phyloP scores from a whole-genome alignment of 805 yeast species.

The Candida loeiensis region DNA sequence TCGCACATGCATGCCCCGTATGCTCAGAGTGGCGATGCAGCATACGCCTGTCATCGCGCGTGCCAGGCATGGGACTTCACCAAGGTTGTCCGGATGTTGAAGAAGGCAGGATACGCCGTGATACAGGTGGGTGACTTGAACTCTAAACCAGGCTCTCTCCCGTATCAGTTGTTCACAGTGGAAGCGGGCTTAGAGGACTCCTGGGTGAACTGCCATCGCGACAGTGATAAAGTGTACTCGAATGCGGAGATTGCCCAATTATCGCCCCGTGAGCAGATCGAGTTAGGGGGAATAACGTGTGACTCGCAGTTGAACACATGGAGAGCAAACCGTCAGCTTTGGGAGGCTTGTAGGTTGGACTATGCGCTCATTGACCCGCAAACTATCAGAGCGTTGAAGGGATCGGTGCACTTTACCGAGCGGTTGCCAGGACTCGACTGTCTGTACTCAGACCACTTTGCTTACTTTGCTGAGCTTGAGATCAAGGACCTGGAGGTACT shows the following conservation, averaged over 20 bases:
- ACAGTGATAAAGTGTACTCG: constrained; percentile 29
- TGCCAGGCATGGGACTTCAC: constrained; percentile 97
- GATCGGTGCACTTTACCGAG: constrained; percentile 74
- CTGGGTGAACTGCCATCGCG: constrained; percentile 68
- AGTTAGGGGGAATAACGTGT: constrained; percentile 80
- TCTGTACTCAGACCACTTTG: constrained; percentile 92
- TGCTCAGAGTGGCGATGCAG: constrained; percentile 75
- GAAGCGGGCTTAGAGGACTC: constrained; percentile 74
- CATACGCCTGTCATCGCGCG: constrained; percentile 85
- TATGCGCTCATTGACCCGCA: constrained; percentile 74
- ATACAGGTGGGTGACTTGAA: constrained; percentile 92
- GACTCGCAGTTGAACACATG: constrained; percentile 86
- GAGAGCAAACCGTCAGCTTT: constrained; percentile 53
- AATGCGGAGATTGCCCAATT: constrained; percentile 24
- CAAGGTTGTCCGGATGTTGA: constrained; percentile 55
- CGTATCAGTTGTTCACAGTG: constrained; percentile 65
- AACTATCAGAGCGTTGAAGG: constrained; percentile 51
- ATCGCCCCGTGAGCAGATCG: constrained; percentile 52
- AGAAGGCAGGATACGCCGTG: constrained; percentile 75
- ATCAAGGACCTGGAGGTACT: constrained; percentile 5
- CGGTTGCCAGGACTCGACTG: constrained; percentile 48
- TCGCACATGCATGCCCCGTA: constrained; percentile 99
- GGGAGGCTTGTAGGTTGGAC: constrained; percentile 85
- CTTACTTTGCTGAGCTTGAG: constrained; percentile 44
- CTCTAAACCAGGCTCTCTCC: constrained; percentile 81